A percentile compares a stretch with the other conserved stretches of the same genome.
These are phyloP conservation scores for Gelatoporia subvermispora DNA, from an alignment of 768 basidiomycete species.

Conservation along the genomic window DNA sequence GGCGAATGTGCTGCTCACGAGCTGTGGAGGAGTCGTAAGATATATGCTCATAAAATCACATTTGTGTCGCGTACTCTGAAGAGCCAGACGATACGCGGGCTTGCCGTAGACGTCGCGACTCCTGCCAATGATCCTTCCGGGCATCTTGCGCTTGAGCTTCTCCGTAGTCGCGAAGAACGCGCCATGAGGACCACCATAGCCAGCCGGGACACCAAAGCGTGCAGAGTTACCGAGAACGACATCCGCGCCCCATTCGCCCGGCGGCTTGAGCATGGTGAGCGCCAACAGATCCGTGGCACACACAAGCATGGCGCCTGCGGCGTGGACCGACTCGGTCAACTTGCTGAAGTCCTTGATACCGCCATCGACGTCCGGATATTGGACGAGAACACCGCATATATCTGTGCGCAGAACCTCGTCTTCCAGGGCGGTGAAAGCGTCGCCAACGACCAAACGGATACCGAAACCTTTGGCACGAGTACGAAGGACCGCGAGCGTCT, in stretches of 20 bases:
- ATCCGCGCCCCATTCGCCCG: constrained; percentile 98
- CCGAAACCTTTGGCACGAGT: constrained; percentile 94
- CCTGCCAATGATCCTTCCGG: constrained; percentile 90
- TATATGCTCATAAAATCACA: not conserved
- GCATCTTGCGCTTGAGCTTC: constrained; percentile 94
- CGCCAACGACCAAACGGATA: constrained; percentile 72
- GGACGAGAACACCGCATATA: constrained; percentile 83
- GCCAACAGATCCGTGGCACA: constrained; percentile 92
- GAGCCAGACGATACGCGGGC: constrained; percentile 84
- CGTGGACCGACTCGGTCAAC: constrained; percentile 67
- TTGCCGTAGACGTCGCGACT: constrained; percentile 83
- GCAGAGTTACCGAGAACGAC: constrained; percentile 93
- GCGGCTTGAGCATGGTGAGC: constrained; percentile 87
- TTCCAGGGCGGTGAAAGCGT: constrained; percentile 45
- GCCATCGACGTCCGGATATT: constrained; percentile 93
- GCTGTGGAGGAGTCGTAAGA: constrained; percentile 45
- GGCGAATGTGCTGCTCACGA: constrained; percentile 93
- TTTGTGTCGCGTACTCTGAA: constrained; percentile 69
- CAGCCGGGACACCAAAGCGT: constrained; percentile 93
- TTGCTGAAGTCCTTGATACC: constrained; percentile 66
- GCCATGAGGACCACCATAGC: constrained; percentile 97
- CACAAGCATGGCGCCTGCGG: constrained; percentile 71
- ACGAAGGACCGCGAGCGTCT: constrained; percentile 84
- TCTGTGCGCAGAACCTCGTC: constrained; percentile 53
- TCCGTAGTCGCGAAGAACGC: constrained; percentile 97